Evolutionary conservation across 306 rosid species (phyloP).

Genomic region (Cyamopsis tetragonoloba): DNA sequence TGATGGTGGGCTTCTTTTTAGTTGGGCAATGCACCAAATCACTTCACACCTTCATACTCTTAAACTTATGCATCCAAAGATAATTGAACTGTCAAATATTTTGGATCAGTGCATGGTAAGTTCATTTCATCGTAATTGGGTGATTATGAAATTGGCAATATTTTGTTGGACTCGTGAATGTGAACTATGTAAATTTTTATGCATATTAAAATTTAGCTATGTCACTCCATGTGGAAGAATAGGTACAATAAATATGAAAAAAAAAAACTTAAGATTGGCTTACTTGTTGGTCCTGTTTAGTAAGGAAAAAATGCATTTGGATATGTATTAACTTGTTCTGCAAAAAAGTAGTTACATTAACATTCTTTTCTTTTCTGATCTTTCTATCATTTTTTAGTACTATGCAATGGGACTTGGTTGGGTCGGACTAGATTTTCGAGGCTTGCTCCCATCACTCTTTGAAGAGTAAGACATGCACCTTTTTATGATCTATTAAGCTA

Average conservation of each 20-base stretch:
- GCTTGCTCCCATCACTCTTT: constrained; percentile 92
- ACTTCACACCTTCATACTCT: constrained; percentile 76
- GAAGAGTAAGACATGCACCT: constrained; percentile 62
- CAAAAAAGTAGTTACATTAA: constrained; percentile 24
- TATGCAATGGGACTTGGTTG: constrained; percentile 99
- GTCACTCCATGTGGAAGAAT: neutral
- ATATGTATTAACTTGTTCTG: neutral
- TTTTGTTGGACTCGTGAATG: neutral
- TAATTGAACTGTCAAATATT: constrained; percentile 82
- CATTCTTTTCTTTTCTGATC: constrained; percentile 27
- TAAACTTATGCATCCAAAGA: constrained; percentile 86
- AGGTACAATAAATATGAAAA: too few species aligned
- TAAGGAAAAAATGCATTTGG: neutral
- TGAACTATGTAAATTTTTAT: neutral
- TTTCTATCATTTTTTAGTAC: constrained; percentile 65
- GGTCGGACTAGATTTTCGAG: constrained; percentile 98
- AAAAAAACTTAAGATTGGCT: neutral
- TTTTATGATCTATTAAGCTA: constrained; percentile 21
- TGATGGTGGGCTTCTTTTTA: constrained; percentile 97
- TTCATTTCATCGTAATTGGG: constrained; percentile 7
- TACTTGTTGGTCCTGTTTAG: constrained; percentile 12
- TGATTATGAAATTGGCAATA: constrained; percentile 22
- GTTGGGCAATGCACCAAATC: constrained; percentile 99
- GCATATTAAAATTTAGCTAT: neutral
- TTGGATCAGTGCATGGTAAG: constrained; percentile 99